Evolutionary conservation across 2,329 filamentous ascomycete genomes (phyloP), one percentile per base, ranked within the genome.

Genomic region (Nothophoma quercina): DNA sequence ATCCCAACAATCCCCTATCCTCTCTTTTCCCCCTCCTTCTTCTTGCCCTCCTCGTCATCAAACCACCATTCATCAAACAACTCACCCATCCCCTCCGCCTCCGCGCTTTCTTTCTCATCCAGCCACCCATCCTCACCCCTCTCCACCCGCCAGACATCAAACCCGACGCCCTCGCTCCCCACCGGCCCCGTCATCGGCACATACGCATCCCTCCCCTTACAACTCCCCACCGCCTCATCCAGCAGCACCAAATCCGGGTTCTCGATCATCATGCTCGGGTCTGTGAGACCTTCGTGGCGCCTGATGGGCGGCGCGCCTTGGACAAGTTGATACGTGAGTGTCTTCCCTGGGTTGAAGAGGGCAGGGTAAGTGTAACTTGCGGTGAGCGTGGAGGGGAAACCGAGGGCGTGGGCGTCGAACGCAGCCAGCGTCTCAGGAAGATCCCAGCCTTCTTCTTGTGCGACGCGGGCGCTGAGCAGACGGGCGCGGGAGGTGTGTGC

Each of bases 141-240:
- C 42, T 30, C 15, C 29, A 65, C 50, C 23, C 34, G 43, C 60
- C 60, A 65, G 26, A 63, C 21, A 57, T 67, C 62, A 46, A 64
- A 65, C 36, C 47, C 51, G 21, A 34, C 56, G 7, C 52, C 57
- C 1, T 21, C 51, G 19, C 34, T 15, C 9, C 35, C 54, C 8
- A 49, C 45, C 2, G 36, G 55, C 12, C 56, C 57, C 10, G 53
- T 53, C 34, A 60, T 40, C 10, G 49, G 40, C 50, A 54, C 57
- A 54, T 67, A 67, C 7, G 55, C 50, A 30, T 35, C 40, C 6
- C 33, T 21, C 7, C 58, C 60, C 42, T 18, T 50, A 32, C 54
- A 60, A 6, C 36, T 21, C 5, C 48, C 63, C 38, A 64, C 54
- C 48, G 54, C 59, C 35, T 67, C 64, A 48, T 65, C 61, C 34